phyloP scores from a whole-genome alignment of 805 yeast species.

The Ogataea siamensis region DNA sequence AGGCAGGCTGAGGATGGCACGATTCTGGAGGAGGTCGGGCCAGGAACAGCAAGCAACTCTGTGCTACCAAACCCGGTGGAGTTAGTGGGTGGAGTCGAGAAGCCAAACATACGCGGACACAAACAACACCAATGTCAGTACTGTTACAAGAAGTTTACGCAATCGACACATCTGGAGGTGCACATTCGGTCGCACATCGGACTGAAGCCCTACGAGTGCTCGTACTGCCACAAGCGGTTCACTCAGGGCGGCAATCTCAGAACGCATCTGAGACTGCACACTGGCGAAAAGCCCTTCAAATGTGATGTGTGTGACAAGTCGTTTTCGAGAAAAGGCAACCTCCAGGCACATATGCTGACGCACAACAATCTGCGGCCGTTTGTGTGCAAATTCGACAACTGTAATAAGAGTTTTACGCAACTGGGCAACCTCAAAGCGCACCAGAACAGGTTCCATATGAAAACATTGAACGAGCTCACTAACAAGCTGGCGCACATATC shows the following conservation, averaged over 20 bases:
- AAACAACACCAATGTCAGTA: constrained; percentile 71
- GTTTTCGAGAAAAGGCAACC: constrained; percentile 88
- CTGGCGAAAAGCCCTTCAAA: constrained; percentile 87
- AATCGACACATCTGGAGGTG: constrained; percentile 88
- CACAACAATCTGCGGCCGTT: constrained; percentile 79
- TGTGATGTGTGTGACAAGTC: constrained; percentile 75
- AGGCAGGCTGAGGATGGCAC: constrained; percentile 69
- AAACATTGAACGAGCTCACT: constrained; percentile 66
- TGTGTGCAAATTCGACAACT: constrained; percentile 74
- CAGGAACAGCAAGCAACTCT: constrained; percentile 29
- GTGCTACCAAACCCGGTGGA: constrained; percentile 59
- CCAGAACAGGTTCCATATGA: constrained; percentile 83
- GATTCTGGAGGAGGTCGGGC: constrained; percentile 46
- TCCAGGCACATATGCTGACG: constrained; percentile 82
- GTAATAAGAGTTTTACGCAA: constrained; percentile 85
- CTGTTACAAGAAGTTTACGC: constrained; percentile 79
- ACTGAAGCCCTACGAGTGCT: constrained; percentile 77
- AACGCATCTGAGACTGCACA: constrained; percentile 81
- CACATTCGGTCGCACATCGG: constrained; percentile 88
- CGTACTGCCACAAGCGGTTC: constrained; percentile 73
- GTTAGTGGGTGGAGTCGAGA: constrained; percentile 78
- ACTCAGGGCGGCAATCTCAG: constrained; percentile 89
- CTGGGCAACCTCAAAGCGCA: constrained; percentile 92
- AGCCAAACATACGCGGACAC: constrained; percentile 43
- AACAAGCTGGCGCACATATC: constrained; percentile 63